Conservation (phyloP, 1,284 basidiomycete species). For the Ceratobasidium sp. region DNA sequence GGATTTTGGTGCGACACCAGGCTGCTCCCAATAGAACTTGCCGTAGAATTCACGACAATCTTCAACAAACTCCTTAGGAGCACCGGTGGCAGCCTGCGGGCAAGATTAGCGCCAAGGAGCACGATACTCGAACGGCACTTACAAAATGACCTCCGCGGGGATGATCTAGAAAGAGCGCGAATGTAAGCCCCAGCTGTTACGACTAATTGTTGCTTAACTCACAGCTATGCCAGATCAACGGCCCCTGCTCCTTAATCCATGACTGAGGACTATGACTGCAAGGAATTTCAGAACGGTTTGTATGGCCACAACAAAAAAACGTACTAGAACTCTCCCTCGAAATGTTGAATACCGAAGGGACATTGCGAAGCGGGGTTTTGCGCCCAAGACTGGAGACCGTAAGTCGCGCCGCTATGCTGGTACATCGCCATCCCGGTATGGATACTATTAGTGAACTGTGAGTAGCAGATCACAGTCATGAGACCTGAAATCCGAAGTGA, state of each 20-base stretch:
- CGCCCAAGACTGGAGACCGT: constrained; percentile 32
- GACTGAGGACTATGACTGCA: constrained; percentile 34
- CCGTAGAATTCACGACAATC: constrained; percentile 44
- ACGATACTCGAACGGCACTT: neutral
- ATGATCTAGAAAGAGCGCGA: constrained; percentile 19
- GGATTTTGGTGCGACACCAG: constrained; percentile 29
- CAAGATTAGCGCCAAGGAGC: neutral
- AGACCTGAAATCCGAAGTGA: constrained; percentile 7
- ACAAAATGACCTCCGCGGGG: constrained; percentile 43
- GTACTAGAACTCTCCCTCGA: constrained; percentile 42
- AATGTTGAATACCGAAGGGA: constrained; percentile 40
- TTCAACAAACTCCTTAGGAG: constrained; percentile 20
- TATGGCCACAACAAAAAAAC: neutral
- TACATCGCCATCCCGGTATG: constrained; percentile 46
- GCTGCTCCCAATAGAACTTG: constrained; percentile 42
- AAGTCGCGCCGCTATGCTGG: constrained; percentile 25
- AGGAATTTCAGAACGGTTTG: neutral
- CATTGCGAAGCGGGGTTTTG: constrained; percentile 29
- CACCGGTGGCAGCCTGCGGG: constrained; percentile 30
- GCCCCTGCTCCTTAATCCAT: constrained; percentile 36
- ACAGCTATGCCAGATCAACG: constrained; percentile 43
- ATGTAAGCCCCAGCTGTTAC: neutral
- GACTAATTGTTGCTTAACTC: neutral
- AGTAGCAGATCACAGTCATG: constrained; percentile 29
- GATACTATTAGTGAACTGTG: constrained; percentile 36